Evolutionary conservation across 2,329 filamentous ascomycete genomes (phyloP).

Genomic region (Coniochaeta sp.): DNA sequence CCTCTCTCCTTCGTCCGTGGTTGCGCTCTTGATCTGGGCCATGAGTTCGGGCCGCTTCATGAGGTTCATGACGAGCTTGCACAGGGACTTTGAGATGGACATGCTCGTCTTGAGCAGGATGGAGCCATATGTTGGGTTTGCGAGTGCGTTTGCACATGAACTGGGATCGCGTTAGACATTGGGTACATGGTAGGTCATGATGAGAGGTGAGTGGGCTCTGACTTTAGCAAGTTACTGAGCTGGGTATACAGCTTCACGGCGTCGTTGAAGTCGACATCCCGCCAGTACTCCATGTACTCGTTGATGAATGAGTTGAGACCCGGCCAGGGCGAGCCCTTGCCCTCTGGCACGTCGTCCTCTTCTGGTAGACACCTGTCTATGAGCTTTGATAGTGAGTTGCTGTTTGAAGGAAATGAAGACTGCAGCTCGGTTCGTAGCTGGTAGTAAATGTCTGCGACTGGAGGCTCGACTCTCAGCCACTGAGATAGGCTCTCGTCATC

Average conservation of each 20-base stretch:
- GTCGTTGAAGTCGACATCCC: constrained; percentile 72
- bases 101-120: constrained; percentile 80
- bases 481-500: constrained; percentile 59
- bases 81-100: constrained; percentile 71
- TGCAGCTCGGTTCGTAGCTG: constrained; percentile 62
- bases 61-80: constrained; percentile 75
- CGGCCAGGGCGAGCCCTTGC: constrained; percentile 62
- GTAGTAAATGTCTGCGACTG: constrained; percentile 58
- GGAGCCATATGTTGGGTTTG: constrained; percentile 69
- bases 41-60: constrained; percentile 75
- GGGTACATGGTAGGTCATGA: not conserved
- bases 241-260: constrained; percentile 67
- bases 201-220: constrained; percentile 23
- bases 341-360: constrained; percentile 55
- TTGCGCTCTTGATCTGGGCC: constrained; percentile 44
- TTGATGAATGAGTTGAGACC: constrained; percentile 73
- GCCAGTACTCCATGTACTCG: constrained; percentile 72
- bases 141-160: constrained; percentile 74
- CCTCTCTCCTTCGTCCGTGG: constrained; percentile 57
- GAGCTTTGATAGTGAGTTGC: constrained; percentile 50
- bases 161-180: constrained; percentile 30
- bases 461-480: constrained; percentile 69
- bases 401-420: constrained; percentile 39
- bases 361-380: constrained; percentile 59
- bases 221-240: constrained; percentile 70